Conservation (phyloP, 306 rosid species). For the Carpinus fangiana region DNA sequence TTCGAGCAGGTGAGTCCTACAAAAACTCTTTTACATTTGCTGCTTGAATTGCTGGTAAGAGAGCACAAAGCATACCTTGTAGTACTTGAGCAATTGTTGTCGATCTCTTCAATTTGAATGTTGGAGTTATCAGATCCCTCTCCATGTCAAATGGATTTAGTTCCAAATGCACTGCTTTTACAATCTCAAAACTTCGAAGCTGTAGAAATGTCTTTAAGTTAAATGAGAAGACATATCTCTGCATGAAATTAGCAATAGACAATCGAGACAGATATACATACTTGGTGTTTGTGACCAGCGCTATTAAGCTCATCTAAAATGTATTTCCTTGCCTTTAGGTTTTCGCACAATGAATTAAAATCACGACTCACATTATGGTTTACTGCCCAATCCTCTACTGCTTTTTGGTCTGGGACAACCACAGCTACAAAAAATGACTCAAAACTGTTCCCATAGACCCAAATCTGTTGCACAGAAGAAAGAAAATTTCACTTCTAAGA, state of each 20-base stretch:
- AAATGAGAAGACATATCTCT: slow-evolving; percentile 15
- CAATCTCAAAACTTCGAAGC: slow-evolving; percentile 91
- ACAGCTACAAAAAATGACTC: slow-evolving; percentile 96
- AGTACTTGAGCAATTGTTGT: slow-evolving; percentile 70
- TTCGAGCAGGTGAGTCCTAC: no score
- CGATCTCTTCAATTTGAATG: slow-evolving; percentile 92
- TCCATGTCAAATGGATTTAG: slow-evolving; percentile 82
- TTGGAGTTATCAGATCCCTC: slow-evolving; percentile 88
- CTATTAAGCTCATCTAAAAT: slow-evolving; percentile 80
- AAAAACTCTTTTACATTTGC: no score
- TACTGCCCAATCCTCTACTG: slow-evolving; percentile 81
- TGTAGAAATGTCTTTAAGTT: slow-evolving; percentile 34
- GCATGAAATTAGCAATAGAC: slow-evolving; percentile 22
- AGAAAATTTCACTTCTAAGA: neutral
- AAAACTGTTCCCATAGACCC: slow-evolving; percentile 96
- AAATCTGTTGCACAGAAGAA: slow-evolving; percentile 50
- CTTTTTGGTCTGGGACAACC: slow-evolving; percentile 72
- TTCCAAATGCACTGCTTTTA: slow-evolving; percentile 83
- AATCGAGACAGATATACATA: slow-evolving; percentile 35
- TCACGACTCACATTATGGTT: slow-evolving; percentile 49
- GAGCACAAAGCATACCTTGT: slow-evolving; percentile 50
- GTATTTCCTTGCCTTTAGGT: slow-evolving; percentile 61
- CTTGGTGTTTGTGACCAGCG: slow-evolving; percentile 69
- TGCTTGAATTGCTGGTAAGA: neutral
- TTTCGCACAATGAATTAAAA: slow-evolving; percentile 70